A percentile compares a stretch with the other conserved stretches of the same genome.
These are phyloP conservation scores for Orbilia javanica DNA, from an alignment of 2,329 filamentous ascomycete genomes.

Conservation along the genomic window DNA sequence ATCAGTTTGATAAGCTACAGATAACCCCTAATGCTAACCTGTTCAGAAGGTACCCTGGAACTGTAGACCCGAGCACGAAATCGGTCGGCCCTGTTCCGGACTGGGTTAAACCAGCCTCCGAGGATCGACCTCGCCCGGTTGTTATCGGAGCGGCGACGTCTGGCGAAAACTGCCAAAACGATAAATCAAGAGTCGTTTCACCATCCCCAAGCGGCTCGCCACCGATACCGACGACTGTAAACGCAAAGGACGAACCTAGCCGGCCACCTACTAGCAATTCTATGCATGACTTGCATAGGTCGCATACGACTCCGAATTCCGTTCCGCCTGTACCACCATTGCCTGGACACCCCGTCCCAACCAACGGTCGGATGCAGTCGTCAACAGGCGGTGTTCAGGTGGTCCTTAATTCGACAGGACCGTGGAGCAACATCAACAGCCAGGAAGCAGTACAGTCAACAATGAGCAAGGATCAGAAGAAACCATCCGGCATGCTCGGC, in stretches of 20 bases:
- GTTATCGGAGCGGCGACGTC: slow-evolving; percentile 57
- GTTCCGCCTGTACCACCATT: slow-evolving; percentile 68
- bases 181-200: slow-evolving; percentile 60
- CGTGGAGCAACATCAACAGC: slow-evolving; percentile 90
- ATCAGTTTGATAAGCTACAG: not conserved
- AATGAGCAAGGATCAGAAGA: slow-evolving; percentile 67
- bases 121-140: slow-evolving; percentile 46
- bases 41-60: slow-evolving; percentile 63
- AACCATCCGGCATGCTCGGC: slow-evolving; percentile 85
- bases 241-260: slow-evolving; percentile 62
- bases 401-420: slow-evolving; percentile 87
- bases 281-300: slow-evolving; percentile 62
- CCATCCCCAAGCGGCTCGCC: slow-evolving; percentile 61
- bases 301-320: slow-evolving; percentile 58
- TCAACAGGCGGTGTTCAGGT: slow-evolving; percentile 82
- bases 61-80: slow-evolving; percentile 62
- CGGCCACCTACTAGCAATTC: slow-evolving; percentile 62
- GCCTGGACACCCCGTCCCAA: slow-evolving; percentile 76
- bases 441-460: slow-evolving; percentile 71
- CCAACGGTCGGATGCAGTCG: slow-evolving; percentile 69
- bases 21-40: slow-evolving; percentile 53
- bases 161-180: slow-evolving; percentile 59
- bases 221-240: slow-evolving; percentile 61
- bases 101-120: slow-evolving; percentile 61
- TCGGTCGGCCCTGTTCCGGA: slow-evolving; percentile 61